phyloP scores from a whole-genome alignment of 2,329 filamentous ascomycete species.

The Pestalotiopsis sp. region DNA sequence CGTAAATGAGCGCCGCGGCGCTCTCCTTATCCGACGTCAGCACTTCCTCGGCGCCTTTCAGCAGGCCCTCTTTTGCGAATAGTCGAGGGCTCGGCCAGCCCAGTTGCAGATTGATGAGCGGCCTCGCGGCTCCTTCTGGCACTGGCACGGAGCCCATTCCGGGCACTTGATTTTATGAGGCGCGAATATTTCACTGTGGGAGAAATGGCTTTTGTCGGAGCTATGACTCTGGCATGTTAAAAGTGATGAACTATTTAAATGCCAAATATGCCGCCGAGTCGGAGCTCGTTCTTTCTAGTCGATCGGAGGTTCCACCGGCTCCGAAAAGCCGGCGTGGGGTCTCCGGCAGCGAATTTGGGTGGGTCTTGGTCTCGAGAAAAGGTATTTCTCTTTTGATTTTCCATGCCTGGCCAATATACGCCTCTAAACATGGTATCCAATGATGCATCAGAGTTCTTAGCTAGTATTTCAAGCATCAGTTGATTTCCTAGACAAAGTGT shows the following conservation, averaged over 20 bases:
- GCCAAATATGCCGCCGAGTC: background rate
- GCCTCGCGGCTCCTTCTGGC: background rate
- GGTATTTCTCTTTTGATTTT: too few relatives aligned
- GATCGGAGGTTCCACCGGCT: background rate
- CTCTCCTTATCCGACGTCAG: slow-evolving; percentile 52
- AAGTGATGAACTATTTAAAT: background rate
- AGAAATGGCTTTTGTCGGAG: background rate
- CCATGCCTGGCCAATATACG: too few relatives aligned
- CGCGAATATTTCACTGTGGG: background rate
- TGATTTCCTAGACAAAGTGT: background rate
- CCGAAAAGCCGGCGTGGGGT: background rate
- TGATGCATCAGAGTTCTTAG: too few relatives aligned
- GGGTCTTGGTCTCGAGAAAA: background rate
- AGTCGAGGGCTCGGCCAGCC: slow-evolving; percentile 40
- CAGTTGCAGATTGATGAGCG: slow-evolving; percentile 30
- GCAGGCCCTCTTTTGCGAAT: slow-evolving; percentile 57
- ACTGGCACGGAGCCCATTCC: background rate
- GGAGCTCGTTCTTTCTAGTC: background rate
- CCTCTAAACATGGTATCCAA: too few relatives aligned
- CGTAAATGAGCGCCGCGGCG: slow-evolving; percentile 60
- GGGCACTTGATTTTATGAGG: background rate
- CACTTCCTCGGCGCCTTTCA: slow-evolving; percentile 51
- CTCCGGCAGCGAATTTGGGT: background rate
- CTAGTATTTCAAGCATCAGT: background rate
- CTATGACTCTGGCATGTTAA: background rate